Conservation (phyloP, 257 asterid genomes). For the Orobanche coerulescens region DNA sequence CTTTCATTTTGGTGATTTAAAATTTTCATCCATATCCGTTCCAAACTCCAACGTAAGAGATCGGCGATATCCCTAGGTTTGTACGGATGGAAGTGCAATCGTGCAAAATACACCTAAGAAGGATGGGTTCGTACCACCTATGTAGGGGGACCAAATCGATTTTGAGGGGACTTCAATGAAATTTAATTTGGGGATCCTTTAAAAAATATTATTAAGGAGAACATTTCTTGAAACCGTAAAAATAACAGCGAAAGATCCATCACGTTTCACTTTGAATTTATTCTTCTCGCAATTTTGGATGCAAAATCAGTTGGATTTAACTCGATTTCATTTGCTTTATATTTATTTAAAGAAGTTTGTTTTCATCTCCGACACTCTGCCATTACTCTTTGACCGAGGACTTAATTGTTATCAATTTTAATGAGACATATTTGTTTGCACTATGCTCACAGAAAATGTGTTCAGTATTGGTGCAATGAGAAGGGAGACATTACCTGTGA, state of each 20-base stretch:
- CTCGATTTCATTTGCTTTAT: background rate
- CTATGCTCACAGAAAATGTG: slow-evolving; percentile 91
- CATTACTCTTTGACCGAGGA: background rate
- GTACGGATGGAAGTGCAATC: too few relatives aligned
- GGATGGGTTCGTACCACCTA: too few relatives aligned
- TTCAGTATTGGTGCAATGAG: slow-evolving; percentile 97
- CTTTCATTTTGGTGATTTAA: too few relatives aligned
- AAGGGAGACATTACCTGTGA: slow-evolving; percentile 97
- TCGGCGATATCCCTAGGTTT: too few relatives aligned
- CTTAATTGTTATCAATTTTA: background rate
- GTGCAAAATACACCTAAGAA: too few relatives aligned
- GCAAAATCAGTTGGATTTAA: background rate
- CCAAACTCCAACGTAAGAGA: background rate
- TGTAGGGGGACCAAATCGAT: too few relatives aligned
- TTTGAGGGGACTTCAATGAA: too few relatives aligned
- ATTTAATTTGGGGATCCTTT: too few relatives aligned
- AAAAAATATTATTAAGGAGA: too few relatives aligned
- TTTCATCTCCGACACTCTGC: background rate
- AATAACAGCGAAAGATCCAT: background rate
- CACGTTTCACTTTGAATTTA: too few relatives aligned
- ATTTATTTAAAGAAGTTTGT: background rate
- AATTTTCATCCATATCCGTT: background rate
- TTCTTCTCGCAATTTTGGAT: background rate
- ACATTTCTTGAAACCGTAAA: background rate
- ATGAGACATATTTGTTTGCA: slow-evolving; percentile 22